phyloP scores from a whole-genome alignment of 2,329 filamentous ascomycete genomes.

The Stachybotrys chlorohalonatus region DNA sequence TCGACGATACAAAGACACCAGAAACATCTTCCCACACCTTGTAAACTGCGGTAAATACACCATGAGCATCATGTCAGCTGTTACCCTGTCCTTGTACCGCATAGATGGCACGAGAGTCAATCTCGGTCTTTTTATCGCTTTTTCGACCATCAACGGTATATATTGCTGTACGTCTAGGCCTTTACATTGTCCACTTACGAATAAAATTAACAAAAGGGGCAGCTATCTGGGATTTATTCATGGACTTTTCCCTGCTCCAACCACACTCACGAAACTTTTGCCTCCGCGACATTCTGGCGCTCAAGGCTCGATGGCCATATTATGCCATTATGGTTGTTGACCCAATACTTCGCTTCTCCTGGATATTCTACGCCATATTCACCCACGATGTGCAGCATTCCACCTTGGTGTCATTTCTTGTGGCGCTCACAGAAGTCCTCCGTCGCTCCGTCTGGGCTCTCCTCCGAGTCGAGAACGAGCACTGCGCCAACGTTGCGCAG shows the following conservation, averaged over 20 bases:
- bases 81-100: slow-evolving; percentile 74
- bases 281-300: slow-evolving; percentile 70
- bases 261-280: slow-evolving; percentile 56
- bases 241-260: slow-evolving; percentile 93
- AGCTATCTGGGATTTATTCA: slow-evolving; percentile 87
- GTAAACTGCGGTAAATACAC: slow-evolving; percentile 88
- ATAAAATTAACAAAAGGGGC: slow-evolving; percentile 1
- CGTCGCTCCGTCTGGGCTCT: slow-evolving; percentile 85
- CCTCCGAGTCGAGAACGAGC: slow-evolving; percentile 94
- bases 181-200: too few relatives aligned
- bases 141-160: slow-evolving; percentile 71
- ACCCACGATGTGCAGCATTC: slow-evolving; percentile 74
- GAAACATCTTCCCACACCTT: slow-evolving; percentile 83
- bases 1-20: slow-evolving; percentile 78
- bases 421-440: slow-evolving; percentile 70
- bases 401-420: slow-evolving; percentile 68
- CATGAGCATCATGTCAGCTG: slow-evolving; percentile 72
- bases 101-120: slow-evolving; percentile 49
- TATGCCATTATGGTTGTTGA: slow-evolving; percentile 79
- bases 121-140: slow-evolving; percentile 68
- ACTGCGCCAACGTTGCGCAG: slow-evolving; percentile 82
- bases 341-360: slow-evolving; percentile 80
- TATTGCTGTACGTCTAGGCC: slow-evolving; percentile 57
- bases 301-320: slow-evolving; percentile 74
- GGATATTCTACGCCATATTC: slow-evolving; percentile 90